Evolutionary conservation across 179 eudicot species (phyloP).

Genomic region (Silene coronaria): DNA sequence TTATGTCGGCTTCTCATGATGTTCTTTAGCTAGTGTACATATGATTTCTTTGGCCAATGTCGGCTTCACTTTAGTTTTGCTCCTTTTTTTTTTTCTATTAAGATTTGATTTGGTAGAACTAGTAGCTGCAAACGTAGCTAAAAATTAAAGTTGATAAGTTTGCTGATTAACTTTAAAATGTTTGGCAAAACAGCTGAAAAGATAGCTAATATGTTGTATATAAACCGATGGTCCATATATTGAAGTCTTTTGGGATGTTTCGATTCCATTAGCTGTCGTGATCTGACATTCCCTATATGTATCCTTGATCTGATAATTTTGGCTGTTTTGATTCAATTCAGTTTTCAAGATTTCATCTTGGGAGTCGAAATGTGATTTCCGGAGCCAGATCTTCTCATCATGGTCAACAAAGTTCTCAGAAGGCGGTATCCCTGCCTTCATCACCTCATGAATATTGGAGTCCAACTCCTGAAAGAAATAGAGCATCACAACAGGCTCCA

Average conservation of each 20-base stretch:
- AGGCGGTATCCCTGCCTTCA: constrained; percentile 89
- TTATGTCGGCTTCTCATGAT: no score
- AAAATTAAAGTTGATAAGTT: no score
- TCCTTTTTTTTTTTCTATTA: no score
- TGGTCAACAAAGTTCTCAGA: constrained; percentile 60
- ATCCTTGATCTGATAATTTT: neutral
- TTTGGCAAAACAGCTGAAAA: neutral
- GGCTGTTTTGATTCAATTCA: constrained; percentile 21
- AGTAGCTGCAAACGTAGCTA: no score
- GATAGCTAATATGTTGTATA: neutral
- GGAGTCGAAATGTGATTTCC: constrained; percentile 49
- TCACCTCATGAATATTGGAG: constrained; percentile 75
- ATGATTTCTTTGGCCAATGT: no score
- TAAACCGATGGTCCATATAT: neutral
- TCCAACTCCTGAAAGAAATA: constrained; percentile 24
- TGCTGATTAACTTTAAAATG: no score
- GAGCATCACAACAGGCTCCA: constrained; percentile 13
- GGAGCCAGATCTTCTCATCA: constrained; percentile 44
- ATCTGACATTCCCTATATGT: neutral
- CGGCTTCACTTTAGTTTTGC: no score
- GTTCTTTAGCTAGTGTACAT: no score
- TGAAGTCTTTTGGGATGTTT: neutral
- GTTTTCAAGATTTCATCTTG: constrained; percentile 45
- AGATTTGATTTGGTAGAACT: no score
- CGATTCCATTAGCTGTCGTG: neutral